A percentile compares a stretch with the other conserved stretches of the same genome.
phyloP scores from a whole-genome alignment of 2,329 filamentous ascomycete species.

The Ceratocystis eucalypticola region DNA sequence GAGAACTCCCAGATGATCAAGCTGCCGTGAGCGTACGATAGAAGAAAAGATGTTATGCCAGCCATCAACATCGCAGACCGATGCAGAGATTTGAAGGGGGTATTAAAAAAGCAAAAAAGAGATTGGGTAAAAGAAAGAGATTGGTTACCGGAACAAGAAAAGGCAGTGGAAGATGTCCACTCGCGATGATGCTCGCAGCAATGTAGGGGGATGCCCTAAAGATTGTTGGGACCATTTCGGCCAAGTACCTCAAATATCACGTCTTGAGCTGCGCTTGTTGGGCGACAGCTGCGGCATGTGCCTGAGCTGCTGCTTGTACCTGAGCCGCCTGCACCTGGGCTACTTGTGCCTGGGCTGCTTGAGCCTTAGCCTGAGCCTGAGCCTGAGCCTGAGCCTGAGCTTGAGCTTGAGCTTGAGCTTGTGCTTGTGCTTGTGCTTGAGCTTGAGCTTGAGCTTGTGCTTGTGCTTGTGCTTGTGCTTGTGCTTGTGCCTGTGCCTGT shows the following conservation, averaged over 20 bases:
- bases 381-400: slow-evolving; percentile 24
- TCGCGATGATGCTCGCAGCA: background rate
- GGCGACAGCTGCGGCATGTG: slow-evolving; percentile 4
- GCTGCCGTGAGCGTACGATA: background rate
- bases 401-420: slow-evolving; percentile 12
- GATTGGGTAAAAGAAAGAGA: slow-evolving; percentile 12
- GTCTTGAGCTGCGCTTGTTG: slow-evolving; percentile 16
- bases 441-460: slow-evolving; percentile 22
- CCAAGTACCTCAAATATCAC: background rate
- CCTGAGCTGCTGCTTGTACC: slow-evolving; percentile 8
- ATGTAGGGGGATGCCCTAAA: background rate
- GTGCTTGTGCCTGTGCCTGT: background rate
- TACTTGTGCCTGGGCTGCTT: slow-evolving; percentile 1
- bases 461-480: slow-evolving; percentile 8
- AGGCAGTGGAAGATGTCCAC: background rate
- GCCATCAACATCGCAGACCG: background rate
- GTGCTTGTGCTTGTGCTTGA: slow-evolving; percentile 21
- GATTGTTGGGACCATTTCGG: background rate
- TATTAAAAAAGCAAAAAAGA: slow-evolving; percentile 17
- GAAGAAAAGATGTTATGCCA: background rate
- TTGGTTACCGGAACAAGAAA: slow-evolving; percentile 13
- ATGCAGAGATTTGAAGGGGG: background rate
- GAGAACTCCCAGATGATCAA: background rate
- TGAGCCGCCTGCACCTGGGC: background rate
- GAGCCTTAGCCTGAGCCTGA: slow-evolving; percentile 19